These are phyloP conservation scores for Penicillium roqueforti DNA, from an alignment of 495 filamentous ascomycete species.

Conservation along the genomic window DNA sequence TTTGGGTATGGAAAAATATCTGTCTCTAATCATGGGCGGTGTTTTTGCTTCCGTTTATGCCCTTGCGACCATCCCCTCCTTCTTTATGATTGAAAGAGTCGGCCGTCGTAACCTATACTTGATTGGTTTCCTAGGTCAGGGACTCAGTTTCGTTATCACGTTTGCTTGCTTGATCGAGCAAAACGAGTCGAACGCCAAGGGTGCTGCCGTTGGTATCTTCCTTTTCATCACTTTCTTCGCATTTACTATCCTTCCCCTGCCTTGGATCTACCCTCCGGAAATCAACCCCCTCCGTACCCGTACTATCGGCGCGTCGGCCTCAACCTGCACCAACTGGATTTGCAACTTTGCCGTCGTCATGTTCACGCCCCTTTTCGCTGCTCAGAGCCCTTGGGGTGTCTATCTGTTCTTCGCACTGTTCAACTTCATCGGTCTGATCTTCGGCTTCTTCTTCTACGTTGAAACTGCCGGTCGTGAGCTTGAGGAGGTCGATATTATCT, in stretches of 20 bases:
- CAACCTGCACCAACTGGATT: slow-evolving; percentile 64
- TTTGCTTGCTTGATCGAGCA: slow-evolving; percentile 61
- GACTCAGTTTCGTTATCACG: slow-evolving; percentile 15
- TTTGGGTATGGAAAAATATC: slow-evolving; percentile 49
- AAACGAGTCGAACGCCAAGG: slow-evolving; percentile 27
- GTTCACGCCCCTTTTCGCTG: slow-evolving; percentile 50
- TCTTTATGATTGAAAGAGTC: slow-evolving; percentile 66
- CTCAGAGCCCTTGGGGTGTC: slow-evolving; percentile 27
- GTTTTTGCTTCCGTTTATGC: slow-evolving; percentile 71
- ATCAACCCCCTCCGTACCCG: slow-evolving; percentile 68
- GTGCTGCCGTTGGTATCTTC: slow-evolving; percentile 64
- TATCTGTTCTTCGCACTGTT: slow-evolving; percentile 63
- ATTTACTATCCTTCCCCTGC: slow-evolving; percentile 54
- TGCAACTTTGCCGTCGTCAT: slow-evolving; percentile 72
- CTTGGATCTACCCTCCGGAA: slow-evolving; percentile 54
- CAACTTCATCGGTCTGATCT: slow-evolving; percentile 62
- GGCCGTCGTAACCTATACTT: slow-evolving; percentile 64
- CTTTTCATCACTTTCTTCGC: slow-evolving; percentile 66
- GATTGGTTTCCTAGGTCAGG: slow-evolving; percentile 29
- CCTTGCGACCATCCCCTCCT: slow-evolving; percentile 62
- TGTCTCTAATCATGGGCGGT: slow-evolving; percentile 63
- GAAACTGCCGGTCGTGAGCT: slow-evolving; percentile 67
- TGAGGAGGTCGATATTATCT: slow-evolving; percentile 65
- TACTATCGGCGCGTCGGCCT: slow-evolving; percentile 59
- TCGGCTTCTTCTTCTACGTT: slow-evolving; percentile 64